phyloP scores from a whole-genome alignment of 139 green algal species.

The Zygnema cylindricum region DNA sequence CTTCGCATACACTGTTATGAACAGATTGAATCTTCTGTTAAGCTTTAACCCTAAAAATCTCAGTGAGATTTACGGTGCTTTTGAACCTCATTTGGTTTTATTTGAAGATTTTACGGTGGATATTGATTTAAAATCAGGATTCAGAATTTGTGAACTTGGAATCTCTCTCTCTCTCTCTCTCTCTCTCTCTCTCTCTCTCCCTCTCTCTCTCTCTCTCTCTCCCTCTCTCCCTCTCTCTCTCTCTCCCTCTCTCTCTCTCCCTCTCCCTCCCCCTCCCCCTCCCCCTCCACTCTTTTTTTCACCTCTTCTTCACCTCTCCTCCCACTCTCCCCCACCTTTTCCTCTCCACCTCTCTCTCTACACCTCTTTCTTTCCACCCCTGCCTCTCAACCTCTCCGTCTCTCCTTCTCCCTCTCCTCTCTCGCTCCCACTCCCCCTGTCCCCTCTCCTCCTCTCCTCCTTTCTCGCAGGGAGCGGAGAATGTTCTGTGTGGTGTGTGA shows the following conservation, averaged over 20 bases:
- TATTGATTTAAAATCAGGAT: too few relatives aligned
- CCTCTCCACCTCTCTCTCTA: not conserved
- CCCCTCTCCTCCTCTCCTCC: not conserved
- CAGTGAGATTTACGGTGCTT: too few relatives aligned
- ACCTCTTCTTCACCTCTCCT: not conserved
- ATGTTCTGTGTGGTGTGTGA: constrained; percentile 33
- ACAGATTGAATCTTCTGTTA: too few relatives aligned
- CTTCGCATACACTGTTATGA: too few relatives aligned
- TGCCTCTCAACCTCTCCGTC: not conserved
- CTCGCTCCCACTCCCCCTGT: too few relatives aligned
- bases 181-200: not conserved
- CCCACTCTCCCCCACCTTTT: not conserved
- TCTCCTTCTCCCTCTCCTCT: not conserved
- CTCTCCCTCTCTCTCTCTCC: not conserved
- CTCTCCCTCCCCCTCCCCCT: not conserved
- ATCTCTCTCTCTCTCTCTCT: too few relatives aligned
- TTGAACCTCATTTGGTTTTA: too few relatives aligned
- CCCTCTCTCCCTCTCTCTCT: not conserved
- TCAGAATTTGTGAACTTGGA: too few relatives aligned
- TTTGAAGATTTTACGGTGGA: too few relatives aligned
- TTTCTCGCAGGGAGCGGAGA: not conserved
- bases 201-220: not conserved
- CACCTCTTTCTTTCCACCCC: not conserved
- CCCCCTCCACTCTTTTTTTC: not conserved
- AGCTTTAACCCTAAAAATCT: too few relatives aligned